Base-by-base conservation (phyloP, 1,284 basidiomycete species). In the Pseudozyma sp. region DNA sequence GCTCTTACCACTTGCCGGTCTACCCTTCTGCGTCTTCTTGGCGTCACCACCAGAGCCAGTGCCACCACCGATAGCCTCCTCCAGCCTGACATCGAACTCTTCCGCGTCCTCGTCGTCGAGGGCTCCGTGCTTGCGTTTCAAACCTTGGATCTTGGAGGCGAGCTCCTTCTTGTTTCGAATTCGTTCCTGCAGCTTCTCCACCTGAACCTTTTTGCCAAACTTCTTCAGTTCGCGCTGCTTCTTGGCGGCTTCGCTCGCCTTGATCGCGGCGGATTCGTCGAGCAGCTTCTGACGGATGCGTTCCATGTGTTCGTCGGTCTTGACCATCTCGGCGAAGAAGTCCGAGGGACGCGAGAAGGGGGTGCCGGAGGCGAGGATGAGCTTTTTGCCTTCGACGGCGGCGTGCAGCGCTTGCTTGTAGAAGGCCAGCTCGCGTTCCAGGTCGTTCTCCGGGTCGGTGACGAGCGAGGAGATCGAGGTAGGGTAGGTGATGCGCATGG, bases 301-400 rank as follows among this genome's bases (percentile, higher is more conserved):
- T 85, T 97, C 94, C 97, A 99, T 99, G 86, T 99, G 97, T 24
- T 93, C 88, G 82, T 99, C 97, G 30, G 91, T 92, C 87, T 99
- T 99, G 80, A 98, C 92, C 96, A 99, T 99, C 87, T 99, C 96
- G 19, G 96, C 96, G 81, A 97, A 99, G 85, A 94, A 99, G 86
- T 99, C 97, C 0, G 89, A 80, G 0, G 96, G 96, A n/a, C 97
- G 91, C 10, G 92, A 91, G 86, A 97, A 99, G 1, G 94, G 90
- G 72, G 96, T 88, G 45, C 86, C 85, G 47, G 89, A 88, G 74
- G 91, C 89, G 79, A 92, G 90, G 48, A 93, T 93, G 33, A 93
- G 89, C 19, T 88, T 84, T 51, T 90, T 90, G 0, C 94, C 94
- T 42, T 88, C 86, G 50, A 91, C 89, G 10, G 92, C 94, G 35